These are phyloP conservation scores for Cercospora zeae-maydis DNA, from an alignment of 2,329 filamentous ascomycete species.

Conservation along the genomic window DNA sequence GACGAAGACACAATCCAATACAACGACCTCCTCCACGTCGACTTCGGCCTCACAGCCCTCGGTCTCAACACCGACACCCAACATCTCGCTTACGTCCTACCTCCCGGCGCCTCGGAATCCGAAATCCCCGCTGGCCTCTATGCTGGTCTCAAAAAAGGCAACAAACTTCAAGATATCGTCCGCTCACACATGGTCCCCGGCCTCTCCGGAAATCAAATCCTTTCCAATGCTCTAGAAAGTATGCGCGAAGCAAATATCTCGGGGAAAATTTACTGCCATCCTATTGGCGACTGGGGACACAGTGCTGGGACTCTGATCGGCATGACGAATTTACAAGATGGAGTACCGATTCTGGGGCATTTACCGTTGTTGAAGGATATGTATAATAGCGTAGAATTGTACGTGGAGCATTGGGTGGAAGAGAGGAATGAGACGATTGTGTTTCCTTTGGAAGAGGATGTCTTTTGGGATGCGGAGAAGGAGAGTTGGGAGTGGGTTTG, in stretches of 20 bases:
- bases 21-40: slow-evolving; percentile 23
- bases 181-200: slow-evolving; percentile 17
- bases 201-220: slow-evolving; percentile 19
- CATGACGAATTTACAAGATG: slow-evolving; percentile 24
- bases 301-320: slow-evolving; percentile 22
- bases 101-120: slow-evolving; percentile 5
- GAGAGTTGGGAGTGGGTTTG: slow-evolving; percentile 23
- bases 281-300: slow-evolving; percentile 27
- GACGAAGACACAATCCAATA: slow-evolving; percentile 7
- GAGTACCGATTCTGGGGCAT: slow-evolving; percentile 22
- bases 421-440: slow-evolving; percentile 19
- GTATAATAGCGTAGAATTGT: slow-evolving; percentile 26
- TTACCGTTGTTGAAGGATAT: slow-evolving; percentile 19
- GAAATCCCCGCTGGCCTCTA: slow-evolving; percentile 19
- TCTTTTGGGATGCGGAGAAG: slow-evolving; percentile 21
- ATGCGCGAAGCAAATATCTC: slow-evolving; percentile 14
- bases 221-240: slow-evolving; percentile 8
- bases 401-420: slow-evolving; percentile 20
- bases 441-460: slow-evolving; percentile 26
- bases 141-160: slow-evolving; percentile 18
- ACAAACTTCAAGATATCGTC: slow-evolving; percentile 24
- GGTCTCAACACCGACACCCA: slow-evolving; percentile 26
- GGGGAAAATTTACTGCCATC: slow-evolving; percentile 23
- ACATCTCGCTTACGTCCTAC: slow-evolving; percentile 24
- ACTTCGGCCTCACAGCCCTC: slow-evolving; percentile 24